Percentiles rank a stretch among this genome's conserved stretches.
These are phyloP conservation scores for Ceratobasidium sp. DNA, from an alignment of 1,284 basidiomycete species.

Conservation along the genomic window DNA sequence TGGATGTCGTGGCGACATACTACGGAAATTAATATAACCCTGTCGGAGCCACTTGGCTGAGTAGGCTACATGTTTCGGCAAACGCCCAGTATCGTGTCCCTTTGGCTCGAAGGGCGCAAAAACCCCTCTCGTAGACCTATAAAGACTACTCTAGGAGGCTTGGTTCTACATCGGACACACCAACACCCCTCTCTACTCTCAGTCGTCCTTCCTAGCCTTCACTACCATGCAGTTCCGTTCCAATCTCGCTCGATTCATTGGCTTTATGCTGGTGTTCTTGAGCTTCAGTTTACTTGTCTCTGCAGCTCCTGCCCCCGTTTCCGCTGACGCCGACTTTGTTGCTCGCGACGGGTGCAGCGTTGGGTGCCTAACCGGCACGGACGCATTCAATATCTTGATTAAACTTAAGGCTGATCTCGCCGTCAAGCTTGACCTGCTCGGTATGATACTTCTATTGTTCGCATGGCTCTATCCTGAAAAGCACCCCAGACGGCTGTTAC, in stretches of 20 bases:
- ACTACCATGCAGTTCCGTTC: conserved; percentile 5
- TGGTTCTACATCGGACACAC: not conserved
- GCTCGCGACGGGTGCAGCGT: conserved; percentile 9
- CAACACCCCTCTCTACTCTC: not conserved
- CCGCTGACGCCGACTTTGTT: not conserved
- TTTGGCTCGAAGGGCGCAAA: conserved; percentile 11
- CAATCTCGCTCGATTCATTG: conserved; percentile 32
- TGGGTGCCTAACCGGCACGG: not conserved
- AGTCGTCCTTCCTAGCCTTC: not conserved
- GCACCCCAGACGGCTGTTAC: not conserved
- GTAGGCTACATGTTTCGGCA: too few relatives aligned
- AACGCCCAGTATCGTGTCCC: too few relatives aligned
- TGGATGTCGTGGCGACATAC: too few relatives aligned
- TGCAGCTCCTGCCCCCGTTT: not conserved
- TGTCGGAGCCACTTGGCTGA: too few relatives aligned
- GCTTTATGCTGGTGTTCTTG: not conserved
- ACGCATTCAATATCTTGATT: not conserved
- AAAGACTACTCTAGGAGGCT: not conserved
- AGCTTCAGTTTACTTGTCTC: conserved; percentile 7
- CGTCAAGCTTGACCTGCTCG: not conserved
- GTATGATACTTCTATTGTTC: not conserved
- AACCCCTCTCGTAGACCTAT: not conserved
- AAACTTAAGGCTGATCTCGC: conserved; percentile 4
- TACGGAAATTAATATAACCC: too few relatives aligned
- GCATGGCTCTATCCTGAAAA: not conserved